Conservation (phyloP, 2,329 filamentous ascomycete species). For the Pseudocercospora ulei region DNA sequence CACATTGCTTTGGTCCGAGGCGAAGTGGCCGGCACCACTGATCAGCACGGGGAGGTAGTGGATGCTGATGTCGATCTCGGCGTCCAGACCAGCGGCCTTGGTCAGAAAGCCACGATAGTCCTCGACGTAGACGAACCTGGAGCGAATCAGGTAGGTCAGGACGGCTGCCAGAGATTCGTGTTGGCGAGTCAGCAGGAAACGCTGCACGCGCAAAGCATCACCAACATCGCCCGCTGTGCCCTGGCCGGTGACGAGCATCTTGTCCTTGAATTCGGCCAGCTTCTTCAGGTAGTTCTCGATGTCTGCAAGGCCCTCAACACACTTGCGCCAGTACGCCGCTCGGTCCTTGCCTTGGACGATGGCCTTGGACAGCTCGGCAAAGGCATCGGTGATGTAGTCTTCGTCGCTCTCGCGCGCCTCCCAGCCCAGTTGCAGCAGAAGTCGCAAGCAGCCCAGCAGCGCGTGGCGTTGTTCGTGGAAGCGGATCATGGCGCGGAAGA, state of each 20-base stretch:
- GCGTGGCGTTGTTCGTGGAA: conserved; percentile 81
- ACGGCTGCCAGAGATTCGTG: conserved; percentile 83
- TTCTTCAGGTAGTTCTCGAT: conserved; percentile 68
- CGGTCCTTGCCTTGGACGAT: conserved; percentile 49
- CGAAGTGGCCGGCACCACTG: conserved; percentile 66
- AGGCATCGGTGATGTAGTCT: conserved; percentile 49
- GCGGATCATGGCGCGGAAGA: conserved; percentile 71
- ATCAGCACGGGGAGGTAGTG: conserved; percentile 76
- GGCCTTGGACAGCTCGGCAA: conserved; percentile 48
- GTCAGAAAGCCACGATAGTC: conserved; percentile 67
- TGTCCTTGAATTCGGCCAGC: conserved; percentile 65
- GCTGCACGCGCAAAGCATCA: conserved; percentile 72
- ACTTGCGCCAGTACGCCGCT: conserved; percentile 60
- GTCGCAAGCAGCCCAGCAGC: conserved; percentile 70
- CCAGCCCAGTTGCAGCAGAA: conserved; percentile 62
- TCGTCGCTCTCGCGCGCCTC: conserved; percentile 41
- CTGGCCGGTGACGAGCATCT: conserved; percentile 64
- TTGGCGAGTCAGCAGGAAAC: conserved; percentile 70
- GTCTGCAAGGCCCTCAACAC: conserved; percentile 63
- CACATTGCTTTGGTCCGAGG: conserved; percentile 60
- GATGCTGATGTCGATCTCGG: conserved; percentile 63
- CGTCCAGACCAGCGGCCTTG: conserved; percentile 59
- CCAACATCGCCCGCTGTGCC: conserved; percentile 54
- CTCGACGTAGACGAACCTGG: conserved; percentile 56
- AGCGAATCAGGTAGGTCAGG: conserved; percentile 66